Conservation (phyloP, 176 grass and related monocot species). For the Dactylis glomerata region DNA sequence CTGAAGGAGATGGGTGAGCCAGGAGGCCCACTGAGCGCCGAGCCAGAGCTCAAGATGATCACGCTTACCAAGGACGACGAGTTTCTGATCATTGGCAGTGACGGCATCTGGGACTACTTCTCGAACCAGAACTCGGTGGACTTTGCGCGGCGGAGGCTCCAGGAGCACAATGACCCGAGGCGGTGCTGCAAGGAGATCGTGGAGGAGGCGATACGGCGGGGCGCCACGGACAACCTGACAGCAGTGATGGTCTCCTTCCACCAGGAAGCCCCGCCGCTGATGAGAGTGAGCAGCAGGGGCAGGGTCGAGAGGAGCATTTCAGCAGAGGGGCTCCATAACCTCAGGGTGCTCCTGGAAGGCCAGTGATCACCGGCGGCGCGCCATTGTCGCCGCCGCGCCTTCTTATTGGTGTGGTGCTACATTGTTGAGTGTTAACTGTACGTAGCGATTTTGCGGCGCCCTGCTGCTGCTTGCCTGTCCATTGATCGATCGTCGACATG, state of each 20-base stretch:
- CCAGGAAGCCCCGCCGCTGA: conserved; percentile 47
- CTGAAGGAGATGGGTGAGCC: conserved; percentile 53
- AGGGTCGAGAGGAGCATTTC: conserved; percentile 60
- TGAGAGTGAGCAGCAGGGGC: conserved; percentile 7
- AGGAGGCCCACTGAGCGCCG: conserved; percentile 60
- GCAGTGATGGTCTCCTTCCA: conserved; percentile 81
- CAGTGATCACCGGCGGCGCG: conserved; percentile 2
- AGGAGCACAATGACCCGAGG: conserved; percentile 74
- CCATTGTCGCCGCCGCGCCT: not conserved
- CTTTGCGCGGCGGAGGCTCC: conserved; percentile 52
- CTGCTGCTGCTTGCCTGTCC: conserved; percentile 21
- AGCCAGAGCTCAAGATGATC: conserved; percentile 81
- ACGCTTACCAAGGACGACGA: conserved; percentile 71
- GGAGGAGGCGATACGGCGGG: conserved; percentile 60
- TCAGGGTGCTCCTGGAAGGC: conserved; percentile 62
- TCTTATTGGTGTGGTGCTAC: not conserved
- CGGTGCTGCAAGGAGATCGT: conserved; percentile 77
- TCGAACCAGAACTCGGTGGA: conserved; percentile 88
- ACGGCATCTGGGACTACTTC: conserved; percentile 95
- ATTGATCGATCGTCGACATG: conserved; percentile 31
- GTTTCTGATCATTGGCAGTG: conserved; percentile 87
- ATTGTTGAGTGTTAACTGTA: conserved; percentile 51
- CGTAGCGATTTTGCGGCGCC: conserved; percentile 40
- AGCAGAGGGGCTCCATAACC: conserved; percentile 58
- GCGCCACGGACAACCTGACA: conserved; percentile 67